phyloP scores from a whole-genome alignment of 2,329 filamentous ascomycete species.

The Akanthomyces dipterigenus region DNA sequence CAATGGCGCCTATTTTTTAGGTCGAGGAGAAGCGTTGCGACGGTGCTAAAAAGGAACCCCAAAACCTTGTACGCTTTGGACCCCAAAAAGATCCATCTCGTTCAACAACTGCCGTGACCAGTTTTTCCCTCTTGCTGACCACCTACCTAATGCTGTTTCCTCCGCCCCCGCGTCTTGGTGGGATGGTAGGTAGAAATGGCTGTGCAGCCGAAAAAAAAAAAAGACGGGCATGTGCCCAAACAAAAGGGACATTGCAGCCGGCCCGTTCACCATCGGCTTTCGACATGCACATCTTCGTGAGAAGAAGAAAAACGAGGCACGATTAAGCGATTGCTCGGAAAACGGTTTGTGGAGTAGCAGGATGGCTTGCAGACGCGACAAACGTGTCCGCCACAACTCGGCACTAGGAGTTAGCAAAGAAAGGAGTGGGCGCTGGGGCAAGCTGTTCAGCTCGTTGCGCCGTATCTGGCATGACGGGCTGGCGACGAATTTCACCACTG shows the following conservation, averaged over 20 bases:
- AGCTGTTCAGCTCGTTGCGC: constrained; percentile 4
- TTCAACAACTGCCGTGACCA: constrained; percentile 5
- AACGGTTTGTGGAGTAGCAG: background rate
- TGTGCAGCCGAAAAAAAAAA: background rate
- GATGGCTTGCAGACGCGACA: background rate
- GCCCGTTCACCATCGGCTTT: background rate
- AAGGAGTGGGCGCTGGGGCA: background rate
- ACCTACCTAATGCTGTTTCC: background rate
- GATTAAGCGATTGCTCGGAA: background rate
- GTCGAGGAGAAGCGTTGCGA: background rate
- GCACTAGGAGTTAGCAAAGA: no score
- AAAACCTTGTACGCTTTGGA: background rate
- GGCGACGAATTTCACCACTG: no score
- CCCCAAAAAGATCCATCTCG: background rate
- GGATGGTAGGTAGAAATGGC: background rate
- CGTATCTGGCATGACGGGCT: background rate
- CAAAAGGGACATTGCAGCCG: background rate
- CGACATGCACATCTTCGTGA: background rate
- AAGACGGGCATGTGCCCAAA: background rate
- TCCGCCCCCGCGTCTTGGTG: no score
- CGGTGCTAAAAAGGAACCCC: background rate
- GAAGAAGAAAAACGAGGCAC: background rate
- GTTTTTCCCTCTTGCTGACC: constrained; percentile 4
- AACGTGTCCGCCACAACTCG: background rate
- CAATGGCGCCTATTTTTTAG: background rate